These are phyloP conservation scores for Sporothrix dimorphospora DNA, from an alignment of 2,329 filamentous ascomycete genomes.

Conservation along the genomic window DNA sequence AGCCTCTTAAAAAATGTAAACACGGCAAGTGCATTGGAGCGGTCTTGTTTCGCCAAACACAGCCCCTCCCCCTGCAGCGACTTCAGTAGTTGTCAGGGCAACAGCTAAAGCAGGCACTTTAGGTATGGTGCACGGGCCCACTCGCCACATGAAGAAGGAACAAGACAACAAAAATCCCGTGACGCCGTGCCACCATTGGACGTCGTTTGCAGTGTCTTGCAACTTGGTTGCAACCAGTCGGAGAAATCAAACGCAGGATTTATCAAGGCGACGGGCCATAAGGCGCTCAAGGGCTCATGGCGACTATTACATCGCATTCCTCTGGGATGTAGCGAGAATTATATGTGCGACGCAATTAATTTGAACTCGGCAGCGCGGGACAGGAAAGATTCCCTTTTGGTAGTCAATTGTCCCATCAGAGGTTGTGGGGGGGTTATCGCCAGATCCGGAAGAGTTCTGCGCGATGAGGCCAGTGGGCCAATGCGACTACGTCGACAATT, in stretches of 20 bases:
- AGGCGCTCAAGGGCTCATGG: background rate
- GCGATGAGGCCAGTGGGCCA: background rate
- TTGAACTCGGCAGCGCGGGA: background rate
- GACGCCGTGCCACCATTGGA: conserved; percentile 10
- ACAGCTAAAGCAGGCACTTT: conserved; percentile 29
- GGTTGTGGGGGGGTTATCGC: background rate
- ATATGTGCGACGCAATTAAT: conserved; percentile 9
- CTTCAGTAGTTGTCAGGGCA: conserved; percentile 29
- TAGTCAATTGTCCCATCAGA: background rate
- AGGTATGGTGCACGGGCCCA: conserved; percentile 26
- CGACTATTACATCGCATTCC: background rate
- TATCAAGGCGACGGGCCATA: background rate
- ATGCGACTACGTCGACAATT: background rate
- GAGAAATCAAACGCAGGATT: conserved; percentile 10
- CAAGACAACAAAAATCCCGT: conserved; percentile 21
- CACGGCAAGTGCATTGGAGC: conserved; percentile 33
- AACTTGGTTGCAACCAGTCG: conserved; percentile 3
- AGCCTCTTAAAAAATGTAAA: conserved; percentile 35
- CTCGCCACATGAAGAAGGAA: background rate
- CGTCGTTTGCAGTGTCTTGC: background rate
- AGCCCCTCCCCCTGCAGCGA: conserved; percentile 25
- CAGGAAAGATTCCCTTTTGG: background rate
- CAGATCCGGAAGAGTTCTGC: background rate
- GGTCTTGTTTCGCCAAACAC: background rate
- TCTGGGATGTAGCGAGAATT: background rate